Evolutionary conservation across 2,329 filamentous ascomycete species (phyloP).

Genomic region (Trichoderma afroharzianum): DNA sequence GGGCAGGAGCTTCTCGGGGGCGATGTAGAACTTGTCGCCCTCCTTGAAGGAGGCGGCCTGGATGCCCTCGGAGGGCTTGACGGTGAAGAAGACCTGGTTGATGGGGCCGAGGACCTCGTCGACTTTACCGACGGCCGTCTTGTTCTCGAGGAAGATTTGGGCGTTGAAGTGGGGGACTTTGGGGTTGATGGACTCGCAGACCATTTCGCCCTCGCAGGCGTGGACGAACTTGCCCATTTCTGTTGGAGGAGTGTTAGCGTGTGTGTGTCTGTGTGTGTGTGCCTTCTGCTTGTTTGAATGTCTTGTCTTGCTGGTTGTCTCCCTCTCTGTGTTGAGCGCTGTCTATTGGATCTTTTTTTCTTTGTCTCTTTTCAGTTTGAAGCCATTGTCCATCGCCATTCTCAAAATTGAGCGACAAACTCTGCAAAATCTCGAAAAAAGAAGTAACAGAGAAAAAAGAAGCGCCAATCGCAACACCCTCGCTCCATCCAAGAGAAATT

Average conservation of each 20-base stretch:
- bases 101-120: constrained; percentile 97
- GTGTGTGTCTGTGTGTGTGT: background rate
- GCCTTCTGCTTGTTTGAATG: background rate
- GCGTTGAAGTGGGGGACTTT: constrained; percentile 99
- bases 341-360: no score
- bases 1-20: constrained; percentile 87
- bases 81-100: constrained; percentile 97
- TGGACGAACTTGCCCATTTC: constrained; percentile 96
- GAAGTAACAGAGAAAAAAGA: background rate
- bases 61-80: constrained; percentile 96
- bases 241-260: background rate
- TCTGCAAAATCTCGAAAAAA: no score
- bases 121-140: constrained; percentile 92
- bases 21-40: constrained; percentile 97
- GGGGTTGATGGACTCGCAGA: constrained; percentile 90
- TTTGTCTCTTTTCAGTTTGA: background rate
- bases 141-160: constrained; percentile 98
- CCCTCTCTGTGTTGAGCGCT: no score
- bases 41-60: constrained; percentile 91
- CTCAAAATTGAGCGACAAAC: background rate
- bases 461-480: background rate
- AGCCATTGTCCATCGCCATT: background rate
- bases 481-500: background rate
- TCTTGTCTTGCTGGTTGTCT: background rate
- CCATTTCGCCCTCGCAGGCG: constrained; percentile 94